Percentiles rank a stretch among this genome's conserved stretches.
phyloP scores from a whole-genome alignment of 495 filamentous ascomycete genomes.

The Podospora didyma region DNA sequence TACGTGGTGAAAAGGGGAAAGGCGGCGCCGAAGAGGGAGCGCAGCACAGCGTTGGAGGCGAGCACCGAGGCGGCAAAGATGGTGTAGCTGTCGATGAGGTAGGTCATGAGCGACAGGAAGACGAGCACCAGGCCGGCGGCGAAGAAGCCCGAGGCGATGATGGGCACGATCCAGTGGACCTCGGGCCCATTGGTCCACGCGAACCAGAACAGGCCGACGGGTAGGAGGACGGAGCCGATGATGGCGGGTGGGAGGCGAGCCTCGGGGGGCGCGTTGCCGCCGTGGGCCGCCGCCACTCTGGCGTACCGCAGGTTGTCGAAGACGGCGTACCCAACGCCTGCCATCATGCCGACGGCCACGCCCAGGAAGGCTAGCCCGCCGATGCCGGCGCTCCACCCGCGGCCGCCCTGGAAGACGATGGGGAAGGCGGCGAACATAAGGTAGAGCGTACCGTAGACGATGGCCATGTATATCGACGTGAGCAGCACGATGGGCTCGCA shows the following conservation, averaged over 20 bases:
- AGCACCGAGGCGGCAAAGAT: slow-evolving; percentile 79
- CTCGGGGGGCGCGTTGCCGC: slow-evolving; percentile 64
- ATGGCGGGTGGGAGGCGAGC: slow-evolving; percentile 78
- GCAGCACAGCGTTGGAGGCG: slow-evolving; percentile 70
- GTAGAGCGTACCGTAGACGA: slow-evolving; percentile 82
- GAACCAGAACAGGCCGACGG: slow-evolving; percentile 58
- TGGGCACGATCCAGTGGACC: slow-evolving; percentile 52
- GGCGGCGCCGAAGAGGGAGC: slow-evolving; percentile 66
- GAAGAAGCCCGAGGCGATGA: slow-evolving; percentile 45
- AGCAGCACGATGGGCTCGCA: slow-evolving; percentile 80
- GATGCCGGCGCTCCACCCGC: slow-evolving; percentile 68
- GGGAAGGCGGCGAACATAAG: slow-evolving; percentile 88
- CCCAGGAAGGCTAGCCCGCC: slow-evolving; percentile 77
- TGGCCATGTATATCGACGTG: slow-evolving; percentile 70
- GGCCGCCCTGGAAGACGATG: slow-evolving; percentile 68
- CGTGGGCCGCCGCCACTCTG: slow-evolving; percentile 46
- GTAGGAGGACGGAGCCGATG: slow-evolving; percentile 47
- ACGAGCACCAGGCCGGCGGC: slow-evolving; percentile 48
- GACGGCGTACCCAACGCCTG: slow-evolving; percentile 62
- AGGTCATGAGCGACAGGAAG: slow-evolving; percentile 74
- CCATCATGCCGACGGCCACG: slow-evolving; percentile 70
- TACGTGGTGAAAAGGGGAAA: slow-evolving; percentile 80
- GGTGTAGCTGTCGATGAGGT: slow-evolving; percentile 77
- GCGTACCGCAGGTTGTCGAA: slow-evolving; percentile 61
- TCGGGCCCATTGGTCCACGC: slow-evolving; percentile 51